A percentile compares a stretch with the other conserved stretches of the same genome.
phyloP scores from a whole-genome alignment of 2,329 filamentous ascomycete species.

The Fusarium marasasianum region DNA sequence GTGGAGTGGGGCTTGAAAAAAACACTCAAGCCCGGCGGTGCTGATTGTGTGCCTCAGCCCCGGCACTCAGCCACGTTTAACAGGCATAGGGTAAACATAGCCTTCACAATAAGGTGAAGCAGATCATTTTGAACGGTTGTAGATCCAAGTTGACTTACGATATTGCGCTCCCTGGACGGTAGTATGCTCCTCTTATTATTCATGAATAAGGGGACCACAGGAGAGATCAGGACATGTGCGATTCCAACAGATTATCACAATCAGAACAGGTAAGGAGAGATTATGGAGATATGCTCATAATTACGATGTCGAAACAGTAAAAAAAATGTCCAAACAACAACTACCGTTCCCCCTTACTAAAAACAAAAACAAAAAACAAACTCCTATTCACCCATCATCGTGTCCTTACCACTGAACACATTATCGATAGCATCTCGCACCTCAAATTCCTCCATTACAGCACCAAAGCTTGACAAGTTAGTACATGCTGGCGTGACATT shows the following conservation, averaged over 20 bases:
- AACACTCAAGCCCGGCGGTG: constrained; percentile 46
- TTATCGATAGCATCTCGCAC: constrained; percentile 80
- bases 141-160: not conserved
- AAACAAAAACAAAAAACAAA: not conserved
- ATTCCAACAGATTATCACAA: not conserved
- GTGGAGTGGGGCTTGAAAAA: constrained; percentile 48
- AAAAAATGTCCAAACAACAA: not conserved
- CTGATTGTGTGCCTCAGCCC: constrained; percentile 40
- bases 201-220: not conserved
- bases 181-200: not conserved
- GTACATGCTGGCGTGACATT: not conserved
- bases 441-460: constrained; percentile 74
- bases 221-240: not conserved
- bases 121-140: not conserved
- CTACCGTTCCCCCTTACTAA: no score
- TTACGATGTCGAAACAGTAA: not conserved
- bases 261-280: not conserved
- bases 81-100: constrained; percentile 13
- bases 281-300: not conserved
- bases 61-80: constrained; percentile 28
- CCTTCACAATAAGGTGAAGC: not conserved
- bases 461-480: constrained; percentile 61
- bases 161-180: not conserved
- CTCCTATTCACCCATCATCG: constrained; percentile 7
- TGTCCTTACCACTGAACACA: constrained; percentile 51